Evolutionary conservation across 768 basidiomycete species (phyloP).

Genomic region (Chlorophyllum brunneum): DNA sequence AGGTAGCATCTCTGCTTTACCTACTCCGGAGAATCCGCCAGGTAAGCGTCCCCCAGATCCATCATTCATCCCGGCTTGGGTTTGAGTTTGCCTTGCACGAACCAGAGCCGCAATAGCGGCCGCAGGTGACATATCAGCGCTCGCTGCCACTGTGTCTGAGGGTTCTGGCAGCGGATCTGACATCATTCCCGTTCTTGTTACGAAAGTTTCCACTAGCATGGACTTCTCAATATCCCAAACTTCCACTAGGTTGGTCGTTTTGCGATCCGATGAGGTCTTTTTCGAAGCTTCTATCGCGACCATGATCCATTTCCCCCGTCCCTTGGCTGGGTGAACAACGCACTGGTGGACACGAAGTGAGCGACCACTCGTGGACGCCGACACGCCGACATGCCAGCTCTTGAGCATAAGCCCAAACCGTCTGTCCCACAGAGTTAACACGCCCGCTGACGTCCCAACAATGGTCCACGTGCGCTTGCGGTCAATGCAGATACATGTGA

Average conservation of each 20-base stretch:
- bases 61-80: constrained; percentile 10
- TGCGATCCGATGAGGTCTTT: constrained; percentile 39
- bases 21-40: neutral
- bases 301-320: constrained; percentile 87
- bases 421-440: constrained; percentile 90
- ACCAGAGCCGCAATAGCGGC: constrained; percentile 78
- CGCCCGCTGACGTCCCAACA: constrained; percentile 82
- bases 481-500: constrained; percentile 82
- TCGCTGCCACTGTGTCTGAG: constrained; percentile 44
- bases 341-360: constrained; percentile 68
- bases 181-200: constrained; percentile 46
- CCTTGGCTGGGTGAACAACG: constrained; percentile 80
- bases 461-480: constrained; percentile 85
- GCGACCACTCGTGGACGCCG: constrained; percentile 37
- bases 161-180: constrained; percentile 52
- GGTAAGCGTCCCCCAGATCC: constrained; percentile 24
- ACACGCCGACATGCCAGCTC: constrained; percentile 76
- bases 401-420: constrained; percentile 88
- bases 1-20: constrained; percentile 26
- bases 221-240: constrained; percentile 93
- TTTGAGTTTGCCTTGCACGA: constrained; percentile 30
- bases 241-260: constrained; percentile 48
- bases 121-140: constrained; percentile 62
- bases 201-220: constrained; percentile 74
- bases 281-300: constrained; percentile 65